Evolutionary conservation across 2,329 filamentous ascomycete genomes (phyloP).

Genomic region (Plenodomus biglobosus): DNA sequence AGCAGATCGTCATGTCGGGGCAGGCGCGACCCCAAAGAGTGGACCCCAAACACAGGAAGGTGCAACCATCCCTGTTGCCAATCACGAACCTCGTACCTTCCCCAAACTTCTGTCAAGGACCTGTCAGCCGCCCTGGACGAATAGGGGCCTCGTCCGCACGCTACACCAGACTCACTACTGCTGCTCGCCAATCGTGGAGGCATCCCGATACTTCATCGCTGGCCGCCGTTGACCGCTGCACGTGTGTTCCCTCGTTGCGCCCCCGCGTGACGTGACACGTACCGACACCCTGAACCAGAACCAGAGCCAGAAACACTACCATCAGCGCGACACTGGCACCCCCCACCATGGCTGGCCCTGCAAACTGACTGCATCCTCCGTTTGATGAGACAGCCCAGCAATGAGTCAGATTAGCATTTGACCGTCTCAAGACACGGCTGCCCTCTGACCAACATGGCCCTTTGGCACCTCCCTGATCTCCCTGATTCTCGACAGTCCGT

Average conservation of each 20-base stretch:
- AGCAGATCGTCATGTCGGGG: constrained; percentile 19
- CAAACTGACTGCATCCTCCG: constrained; percentile 10
- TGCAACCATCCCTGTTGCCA: constrained; percentile 33
- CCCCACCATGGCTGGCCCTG: background rate
- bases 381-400: constrained; percentile 24
- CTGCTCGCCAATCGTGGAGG: background rate
- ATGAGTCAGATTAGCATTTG: constrained; percentile 14
- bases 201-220: background rate
- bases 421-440: background rate
- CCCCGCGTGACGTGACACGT: background rate
- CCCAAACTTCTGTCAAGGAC: constrained; percentile 29
- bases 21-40: constrained; percentile 22
- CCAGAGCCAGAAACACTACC: background rate
- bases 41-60: constrained; percentile 23
- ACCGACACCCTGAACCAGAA: background rate
- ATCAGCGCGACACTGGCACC: background rate
- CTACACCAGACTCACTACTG: background rate
- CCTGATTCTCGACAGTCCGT: background rate
- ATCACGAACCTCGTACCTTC: constrained; percentile 34
- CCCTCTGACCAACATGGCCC: background rate
- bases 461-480: background rate
- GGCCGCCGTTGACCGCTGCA: background rate
- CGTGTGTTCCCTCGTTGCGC: background rate
- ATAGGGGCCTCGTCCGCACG: constrained; percentile 20
- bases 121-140: constrained; percentile 30